Conservation (phyloP, 2,329 filamentous ascomycete genomes). For the Pseudogymnoascus destructans region DNA sequence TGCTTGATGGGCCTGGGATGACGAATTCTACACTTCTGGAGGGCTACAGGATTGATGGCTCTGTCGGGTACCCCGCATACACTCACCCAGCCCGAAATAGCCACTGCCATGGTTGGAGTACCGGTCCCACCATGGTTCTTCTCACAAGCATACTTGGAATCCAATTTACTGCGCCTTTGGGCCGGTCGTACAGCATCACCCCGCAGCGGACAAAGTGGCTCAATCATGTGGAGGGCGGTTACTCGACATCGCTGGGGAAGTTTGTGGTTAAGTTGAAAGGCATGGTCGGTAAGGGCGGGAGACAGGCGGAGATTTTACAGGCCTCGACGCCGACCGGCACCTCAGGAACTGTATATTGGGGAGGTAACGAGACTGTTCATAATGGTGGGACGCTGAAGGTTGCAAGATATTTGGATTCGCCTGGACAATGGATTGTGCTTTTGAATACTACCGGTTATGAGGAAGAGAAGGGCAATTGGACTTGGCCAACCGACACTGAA, state of each 20-base stretch:
- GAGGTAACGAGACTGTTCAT: conserved; percentile 12
- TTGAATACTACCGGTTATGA: neutral
- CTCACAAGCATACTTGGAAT: conserved; percentile 23
- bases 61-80: conserved; percentile 28
- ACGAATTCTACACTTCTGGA: conserved; percentile 29
- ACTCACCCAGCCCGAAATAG: conserved; percentile 25
- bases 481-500: neutral
- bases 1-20: conserved; percentile 28
- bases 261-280: conserved; percentile 15
- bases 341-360: conserved; percentile 20
- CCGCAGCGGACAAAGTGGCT: conserved; percentile 19
- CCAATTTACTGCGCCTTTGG: conserved; percentile 17
- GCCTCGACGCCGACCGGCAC: conserved; percentile 21
- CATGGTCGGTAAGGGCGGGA: conserved; percentile 10
- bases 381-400: neutral
- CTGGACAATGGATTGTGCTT: neutral
- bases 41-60: conserved; percentile 28
- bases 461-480: neutral
- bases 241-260: conserved; percentile 14
- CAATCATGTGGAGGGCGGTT: conserved; percentile 17
- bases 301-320: conserved; percentile 18
- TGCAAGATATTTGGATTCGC: neutral
- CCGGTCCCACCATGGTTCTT: conserved; percentile 23
- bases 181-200: conserved; percentile 22
- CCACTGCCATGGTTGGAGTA: conserved; percentile 28